Percentiles rank a stretch among this genome's conserved stretches.
These are phyloP conservation scores for Amanita pallidorosea DNA, from an alignment of 768 basidiomycete species.

Conservation along the genomic window DNA sequence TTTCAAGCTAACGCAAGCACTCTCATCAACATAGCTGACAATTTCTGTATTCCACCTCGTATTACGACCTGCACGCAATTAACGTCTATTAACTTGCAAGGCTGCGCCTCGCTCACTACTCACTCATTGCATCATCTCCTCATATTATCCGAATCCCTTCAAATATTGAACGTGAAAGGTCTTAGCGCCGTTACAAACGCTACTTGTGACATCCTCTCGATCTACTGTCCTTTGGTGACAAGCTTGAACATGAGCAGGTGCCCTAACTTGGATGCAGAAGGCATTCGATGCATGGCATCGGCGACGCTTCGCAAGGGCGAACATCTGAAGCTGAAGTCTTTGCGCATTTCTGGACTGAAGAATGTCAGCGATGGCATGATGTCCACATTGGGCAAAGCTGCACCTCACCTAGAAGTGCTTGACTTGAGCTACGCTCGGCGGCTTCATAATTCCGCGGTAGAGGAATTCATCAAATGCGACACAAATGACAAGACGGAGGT, in stretches of 20 bases:
- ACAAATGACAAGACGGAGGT: slow-evolving; percentile 23
- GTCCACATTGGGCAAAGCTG: slow-evolving; percentile 52
- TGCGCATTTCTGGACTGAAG: slow-evolving; percentile 61
- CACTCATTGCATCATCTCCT: slow-evolving; percentile 63
- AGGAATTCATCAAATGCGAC: slow-evolving; percentile 55
- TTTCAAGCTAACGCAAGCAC: slow-evolving; percentile 34
- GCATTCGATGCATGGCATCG: slow-evolving; percentile 38
- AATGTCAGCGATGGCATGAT: slow-evolving; percentile 50
- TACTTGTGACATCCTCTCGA: slow-evolving; percentile 60
- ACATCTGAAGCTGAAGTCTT: slow-evolving; percentile 43
- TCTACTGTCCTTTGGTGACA: slow-evolving; percentile 42
- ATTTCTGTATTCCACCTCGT: slow-evolving; percentile 34
- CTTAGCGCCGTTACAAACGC: slow-evolving; percentile 59
- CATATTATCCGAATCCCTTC: slow-evolving; percentile 48
- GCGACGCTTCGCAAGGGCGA: slow-evolving; percentile 35
- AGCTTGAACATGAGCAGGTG: slow-evolving; percentile 68
- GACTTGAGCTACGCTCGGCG: slow-evolving; percentile 68
- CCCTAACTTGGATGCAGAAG: slow-evolving; percentile 51
- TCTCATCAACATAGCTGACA: slow-evolving; percentile 41
- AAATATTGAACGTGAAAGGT: slow-evolving; percentile 54
- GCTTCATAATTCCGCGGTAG: slow-evolving; percentile 66
- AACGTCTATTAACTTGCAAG: slow-evolving; percentile 58
- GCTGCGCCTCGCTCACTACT: slow-evolving; percentile 58
- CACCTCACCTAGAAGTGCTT: slow-evolving; percentile 66
- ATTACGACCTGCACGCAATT: slow-evolving; percentile 51